Evolutionary conservation across 306 rosid genomes (phyloP).

Genomic region (Vigna angularis): DNA sequence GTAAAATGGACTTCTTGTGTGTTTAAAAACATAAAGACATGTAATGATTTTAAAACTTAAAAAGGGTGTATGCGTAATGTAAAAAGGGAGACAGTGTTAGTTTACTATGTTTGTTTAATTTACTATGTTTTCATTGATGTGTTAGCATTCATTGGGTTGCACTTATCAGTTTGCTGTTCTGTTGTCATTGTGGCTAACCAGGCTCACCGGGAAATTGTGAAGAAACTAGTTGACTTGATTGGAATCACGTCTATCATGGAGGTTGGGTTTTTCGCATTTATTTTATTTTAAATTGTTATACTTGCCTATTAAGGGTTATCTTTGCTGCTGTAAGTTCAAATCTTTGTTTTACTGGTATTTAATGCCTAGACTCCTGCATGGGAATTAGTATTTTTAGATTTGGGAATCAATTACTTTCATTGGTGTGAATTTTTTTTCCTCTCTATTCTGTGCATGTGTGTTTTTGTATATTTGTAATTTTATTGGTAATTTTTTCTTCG

Average conservation of each 20-base stretch:
- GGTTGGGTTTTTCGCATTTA: slow-evolving; percentile 64
- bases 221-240: slow-evolving; percentile 92
- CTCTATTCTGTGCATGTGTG: slow-evolving; percentile 7
- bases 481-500: slow-evolving; percentile 26
- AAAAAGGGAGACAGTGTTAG: too few species aligned
- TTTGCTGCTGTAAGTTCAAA: slow-evolving; percentile 35
- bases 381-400: background rate
- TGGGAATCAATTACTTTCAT: background rate
- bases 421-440: slow-evolving; percentile 6
- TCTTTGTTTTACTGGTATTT: slow-evolving; percentile 21
- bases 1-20: too few species aligned
- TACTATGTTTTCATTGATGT: background rate
- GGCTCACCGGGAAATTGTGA: slow-evolving; percentile 85
- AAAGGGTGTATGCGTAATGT: too few species aligned
- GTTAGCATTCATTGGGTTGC: slow-evolving; percentile 15
- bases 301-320: slow-evolving; percentile 20
- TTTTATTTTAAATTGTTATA: slow-evolving; percentile 39
- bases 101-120: too few species aligned
- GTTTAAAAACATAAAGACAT: too few species aligned
- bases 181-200: slow-evolving; percentile 47
- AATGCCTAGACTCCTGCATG: background rate
- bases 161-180: slow-evolving; percentile 40
- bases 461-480: slow-evolving; percentile 9
- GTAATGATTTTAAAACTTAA: too few species aligned
- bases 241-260: slow-evolving; percentile 99